These are phyloP conservation scores for Xylaria sp. DNA, from an alignment of 2,329 filamentous ascomycete species.

Conservation along the genomic window DNA sequence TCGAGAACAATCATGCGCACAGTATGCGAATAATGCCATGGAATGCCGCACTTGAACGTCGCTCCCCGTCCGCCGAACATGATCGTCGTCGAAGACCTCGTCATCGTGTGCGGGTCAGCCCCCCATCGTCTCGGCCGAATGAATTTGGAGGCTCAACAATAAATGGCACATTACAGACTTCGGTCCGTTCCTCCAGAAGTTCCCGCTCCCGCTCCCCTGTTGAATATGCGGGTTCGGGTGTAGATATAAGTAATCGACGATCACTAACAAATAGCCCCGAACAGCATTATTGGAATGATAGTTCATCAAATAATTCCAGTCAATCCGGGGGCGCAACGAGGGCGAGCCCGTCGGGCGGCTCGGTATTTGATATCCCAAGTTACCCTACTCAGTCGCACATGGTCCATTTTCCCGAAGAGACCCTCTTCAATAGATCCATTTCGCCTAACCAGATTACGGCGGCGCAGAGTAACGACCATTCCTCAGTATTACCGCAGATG, in stretches of 20 bases:
- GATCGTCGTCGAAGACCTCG: slow-evolving; percentile 48
- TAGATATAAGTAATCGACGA: slow-evolving; percentile 20
- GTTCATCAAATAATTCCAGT: slow-evolving; percentile 31
- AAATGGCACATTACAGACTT: slow-evolving; percentile 38
- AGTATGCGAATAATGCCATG: slow-evolving; percentile 35
- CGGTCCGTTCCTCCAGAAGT: slow-evolving; percentile 41
- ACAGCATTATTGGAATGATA: slow-evolving; percentile 38
- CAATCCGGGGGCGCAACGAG: slow-evolving; percentile 33
- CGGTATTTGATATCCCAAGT: slow-evolving; percentile 31
- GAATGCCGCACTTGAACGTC: slow-evolving; percentile 39
- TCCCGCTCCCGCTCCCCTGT: slow-evolving; percentile 34
- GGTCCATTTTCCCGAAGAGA: slow-evolving; percentile 29
- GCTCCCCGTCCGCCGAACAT: slow-evolving; percentile 46
- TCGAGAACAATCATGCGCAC: slow-evolving; percentile 27
- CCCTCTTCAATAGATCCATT: slow-evolving; percentile 28
- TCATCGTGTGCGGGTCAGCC: slow-evolving; percentile 43
- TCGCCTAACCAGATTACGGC: neutral
- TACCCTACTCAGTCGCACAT: slow-evolving; percentile 37
- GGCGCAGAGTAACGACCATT: slow-evolving; percentile 33
- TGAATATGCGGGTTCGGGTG: slow-evolving; percentile 20
- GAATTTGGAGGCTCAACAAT: slow-evolving; percentile 32
- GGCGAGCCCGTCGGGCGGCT: slow-evolving; percentile 7
- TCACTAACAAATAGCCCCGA: slow-evolving; percentile 35
- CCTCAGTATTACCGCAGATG: slow-evolving; percentile 36
- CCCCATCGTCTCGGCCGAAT: slow-evolving; percentile 40